phyloP scores from a whole-genome alignment of 306 rosid genomes.

The Cicer cuneatum region DNA sequence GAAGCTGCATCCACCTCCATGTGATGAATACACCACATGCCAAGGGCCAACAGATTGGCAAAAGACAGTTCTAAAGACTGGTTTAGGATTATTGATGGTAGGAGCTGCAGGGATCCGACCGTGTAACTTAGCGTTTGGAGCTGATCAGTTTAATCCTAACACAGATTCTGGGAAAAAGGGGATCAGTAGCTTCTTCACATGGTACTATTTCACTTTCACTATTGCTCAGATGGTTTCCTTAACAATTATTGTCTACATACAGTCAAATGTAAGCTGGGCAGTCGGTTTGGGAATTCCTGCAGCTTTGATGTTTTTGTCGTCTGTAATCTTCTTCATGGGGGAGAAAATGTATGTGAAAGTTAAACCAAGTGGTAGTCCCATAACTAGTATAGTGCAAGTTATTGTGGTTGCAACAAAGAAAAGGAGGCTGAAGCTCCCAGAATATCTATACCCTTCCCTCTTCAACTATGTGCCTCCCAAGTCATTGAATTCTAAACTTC shows the following conservation, averaged over 20 bases:
- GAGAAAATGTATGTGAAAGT: constrained; percentile 77
- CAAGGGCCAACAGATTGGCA: constrained; percentile 72
- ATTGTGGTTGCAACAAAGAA: constrained; percentile 68
- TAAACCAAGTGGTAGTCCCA: constrained; percentile 81
- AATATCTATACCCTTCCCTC: constrained; percentile 63
- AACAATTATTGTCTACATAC: constrained; percentile 73
- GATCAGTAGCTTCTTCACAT: constrained; percentile 75
- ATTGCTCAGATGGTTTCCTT: constrained; percentile 65
- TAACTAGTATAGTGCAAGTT: constrained; percentile 81
- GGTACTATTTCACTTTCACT: constrained; percentile 76
- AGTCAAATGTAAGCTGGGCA: constrained; percentile 76
- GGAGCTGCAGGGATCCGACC: constrained; percentile 87
- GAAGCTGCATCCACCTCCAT: constrained; percentile 71
- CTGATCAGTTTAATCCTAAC: constrained; percentile 78
- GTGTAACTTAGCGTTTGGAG: constrained; percentile 88
- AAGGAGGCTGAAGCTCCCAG: constrained; percentile 57
- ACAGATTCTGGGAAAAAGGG: constrained; percentile 82
- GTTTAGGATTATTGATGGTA: constrained; percentile 60
- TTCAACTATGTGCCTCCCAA: constrained; percentile 58
- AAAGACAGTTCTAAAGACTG: constrained; percentile 60
- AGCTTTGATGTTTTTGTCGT: constrained; percentile 69
- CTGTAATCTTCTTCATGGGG: constrained; percentile 72
- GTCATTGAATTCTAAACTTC: constrained; percentile 68
- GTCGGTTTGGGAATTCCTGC: constrained; percentile 85
- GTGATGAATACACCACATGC: constrained; percentile 56